Evolutionary conservation across 148 eudicot species (phyloP), one percentile per base, ranked within the genome.

Genomic region (Chenopodium formosanum): DNA sequence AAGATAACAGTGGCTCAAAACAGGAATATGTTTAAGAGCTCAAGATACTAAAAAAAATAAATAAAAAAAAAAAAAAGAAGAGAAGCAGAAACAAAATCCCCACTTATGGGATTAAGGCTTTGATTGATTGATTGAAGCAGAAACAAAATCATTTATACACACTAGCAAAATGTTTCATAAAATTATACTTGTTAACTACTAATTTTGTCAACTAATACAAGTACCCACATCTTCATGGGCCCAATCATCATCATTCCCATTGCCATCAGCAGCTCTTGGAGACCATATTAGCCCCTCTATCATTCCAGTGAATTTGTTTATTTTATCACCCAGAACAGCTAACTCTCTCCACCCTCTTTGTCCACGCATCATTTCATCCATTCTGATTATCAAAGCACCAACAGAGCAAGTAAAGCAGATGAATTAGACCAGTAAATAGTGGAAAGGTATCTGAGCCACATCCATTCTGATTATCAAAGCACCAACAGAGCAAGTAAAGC

Each of bases 361-460:
- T 73, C 99, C 99, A 82, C 95, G 95, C 99, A 97, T 97, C 99
- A 97, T 97, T 80, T 97, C 99, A 88, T 97, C 99, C 99, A 97
- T 97, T 89, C 99, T 97, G 90, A 52, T 77, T 16, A 77, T 50
- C 71, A 50, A 23, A 66, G 74, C 7, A 48, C 73, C 25, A 32
- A 32, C 80, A 70, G 40, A 27, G 13, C 40, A 40, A 53, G 48
- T 34, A 62, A 76, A 62, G 62, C 40, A 70, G 37, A 76, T 27
- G 74, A 69, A 6, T 23, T 53, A 46, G 20, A 19, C 34, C 40
- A 67, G 37, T 29, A 67, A 14, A 56, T 56, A 56, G 7, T 14
- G 7, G 29, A 29, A 13, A 22, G 23, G 44, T 34, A 4, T 34
- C 4, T 9, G 48, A 40, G 34, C 14, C 70, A 65, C 44, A 78